phyloP scores from a whole-genome alignment of 1,139 yeast genomes.

The Candida sp. region DNA sequence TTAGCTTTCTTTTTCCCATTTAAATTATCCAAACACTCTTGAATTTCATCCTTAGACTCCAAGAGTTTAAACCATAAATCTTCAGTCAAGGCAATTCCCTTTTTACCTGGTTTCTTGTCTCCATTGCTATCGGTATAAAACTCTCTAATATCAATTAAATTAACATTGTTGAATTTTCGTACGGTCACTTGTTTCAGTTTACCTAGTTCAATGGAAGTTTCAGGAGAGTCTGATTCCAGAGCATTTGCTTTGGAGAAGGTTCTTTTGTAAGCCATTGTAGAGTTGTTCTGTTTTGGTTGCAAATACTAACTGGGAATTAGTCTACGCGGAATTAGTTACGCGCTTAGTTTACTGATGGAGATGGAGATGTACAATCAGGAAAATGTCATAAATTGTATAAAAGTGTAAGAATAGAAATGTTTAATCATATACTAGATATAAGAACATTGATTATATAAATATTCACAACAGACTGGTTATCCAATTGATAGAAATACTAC shows the following conservation, averaged over 20 bases:
- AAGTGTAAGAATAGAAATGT: no score
- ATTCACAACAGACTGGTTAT: no score
- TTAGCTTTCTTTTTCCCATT: constrained; percentile 22
- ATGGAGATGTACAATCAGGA: no score
- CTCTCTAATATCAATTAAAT: constrained; percentile 78
- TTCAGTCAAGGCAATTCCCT: constrained; percentile 77
- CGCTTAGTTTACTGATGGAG: no score
- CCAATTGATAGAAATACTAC: no score
- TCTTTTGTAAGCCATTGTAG: constrained; percentile 13
- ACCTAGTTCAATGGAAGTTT: constrained; percentile 39
- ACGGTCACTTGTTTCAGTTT: constrained; percentile 70
- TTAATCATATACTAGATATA: no score
- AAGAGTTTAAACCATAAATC: constrained; percentile 63
- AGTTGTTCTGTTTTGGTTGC: no score
- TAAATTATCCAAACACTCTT: constrained; percentile 53
- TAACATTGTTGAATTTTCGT: constrained; percentile 60
- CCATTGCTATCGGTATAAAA: constrained; percentile 63
- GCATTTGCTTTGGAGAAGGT: constrained; percentile 5
- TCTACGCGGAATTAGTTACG: no score
- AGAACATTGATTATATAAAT: no score
- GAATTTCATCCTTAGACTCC: constrained; percentile 51
- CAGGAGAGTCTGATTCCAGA: constrained; percentile 8
- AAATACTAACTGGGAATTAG: no score
- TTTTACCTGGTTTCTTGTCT: constrained; percentile 72
- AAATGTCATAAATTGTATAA: no score